Base-by-base conservation (phyloP, 805 yeast genomes). In the Priceomyces medius region DNA sequence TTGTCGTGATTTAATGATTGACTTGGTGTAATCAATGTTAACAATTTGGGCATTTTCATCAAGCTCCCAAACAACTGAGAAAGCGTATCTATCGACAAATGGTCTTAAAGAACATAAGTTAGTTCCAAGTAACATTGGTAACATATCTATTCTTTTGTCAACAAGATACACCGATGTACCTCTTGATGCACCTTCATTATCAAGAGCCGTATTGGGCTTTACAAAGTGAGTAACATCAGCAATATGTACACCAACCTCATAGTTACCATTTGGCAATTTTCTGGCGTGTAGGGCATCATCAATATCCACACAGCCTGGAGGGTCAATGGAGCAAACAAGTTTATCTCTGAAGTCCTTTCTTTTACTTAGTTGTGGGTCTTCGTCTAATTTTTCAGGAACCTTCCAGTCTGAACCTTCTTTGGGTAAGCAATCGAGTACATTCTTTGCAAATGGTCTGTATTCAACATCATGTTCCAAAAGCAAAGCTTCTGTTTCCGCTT, bases 191-290 rank as follows among this genome's bases (percentile, higher is more conserved):
- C 97, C 99, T 66, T 93, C 99, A 34, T 80, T 84, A 60, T 93
- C 99, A 45, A 93, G 73, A 0, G 98, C 83, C 3, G 97, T 88
- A 47, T 83, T 85, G 0, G 99, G 84, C 63, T 89, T 88, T 35
- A 93, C 99, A 58, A 93, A 93, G 66, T 93, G 96, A 1, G 98
- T 88, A 21, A 93, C 99, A 66, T 93, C 99, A 7, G 99, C 99
- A 69, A 93, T 93, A 59, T 93, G 99, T 21, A 93, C 99, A 57
- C 99, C 99, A 42, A 93, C 96, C 61, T 93, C 96, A 71, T 79
- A 89, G 59, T 91, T 88, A 0, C 99, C 99, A 61, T 93, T 93
- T 1, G 96, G 89, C 37, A 93, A 73, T 40, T 61, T 59, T 48
- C 76, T 70, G 0, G 98, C 98, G 59, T 93, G 99, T 37, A 93